Percentiles rank a stretch among this genome's conserved stretches.
Conservation (phyloP, 179 eudicot species). For the Pouteria campechiana region DNA sequence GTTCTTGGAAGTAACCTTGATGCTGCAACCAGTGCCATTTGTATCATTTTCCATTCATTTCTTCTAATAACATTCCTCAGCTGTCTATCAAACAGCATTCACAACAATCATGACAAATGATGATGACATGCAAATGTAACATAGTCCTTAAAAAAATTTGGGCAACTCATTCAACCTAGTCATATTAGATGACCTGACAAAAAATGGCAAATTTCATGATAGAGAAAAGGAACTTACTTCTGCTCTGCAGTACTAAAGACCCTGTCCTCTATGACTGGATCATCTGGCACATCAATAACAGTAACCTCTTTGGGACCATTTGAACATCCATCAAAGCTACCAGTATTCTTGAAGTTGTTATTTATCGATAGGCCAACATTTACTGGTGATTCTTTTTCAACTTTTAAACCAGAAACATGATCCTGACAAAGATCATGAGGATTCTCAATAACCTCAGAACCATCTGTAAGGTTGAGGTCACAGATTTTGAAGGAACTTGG, state of each 20-base stretch:
- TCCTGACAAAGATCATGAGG: conserved; percentile 25
- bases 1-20: too few species aligned
- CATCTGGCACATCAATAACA: conserved; percentile 80
- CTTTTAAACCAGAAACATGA: conserved; percentile 26
- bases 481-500: conserved; percentile 75
- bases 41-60: too few species aligned
- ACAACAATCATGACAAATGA: too few species aligned
- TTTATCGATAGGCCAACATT: conserved; percentile 64
- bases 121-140: too few species aligned
- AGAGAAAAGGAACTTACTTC: conserved; percentile 32
- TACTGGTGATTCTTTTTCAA: conserved; percentile 25
- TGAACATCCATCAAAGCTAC: conserved; percentile 29
- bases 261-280: conserved; percentile 39
- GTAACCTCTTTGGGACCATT: conserved; percentile 51
- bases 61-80: too few species aligned
- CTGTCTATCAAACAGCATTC: too few species aligned
- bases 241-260: conserved; percentile 22
- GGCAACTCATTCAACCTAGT: too few species aligned
- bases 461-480: conserved; percentile 80
- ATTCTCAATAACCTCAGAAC: conserved; percentile 48
- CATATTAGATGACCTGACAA: too few species aligned
- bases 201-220: too few species aligned
- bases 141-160: too few species aligned
- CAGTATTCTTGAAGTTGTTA: conserved; percentile 26
- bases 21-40: too few species aligned